Conservation (phyloP, 495 filamentous ascomycete species). For the Oidiodendron maius region DNA sequence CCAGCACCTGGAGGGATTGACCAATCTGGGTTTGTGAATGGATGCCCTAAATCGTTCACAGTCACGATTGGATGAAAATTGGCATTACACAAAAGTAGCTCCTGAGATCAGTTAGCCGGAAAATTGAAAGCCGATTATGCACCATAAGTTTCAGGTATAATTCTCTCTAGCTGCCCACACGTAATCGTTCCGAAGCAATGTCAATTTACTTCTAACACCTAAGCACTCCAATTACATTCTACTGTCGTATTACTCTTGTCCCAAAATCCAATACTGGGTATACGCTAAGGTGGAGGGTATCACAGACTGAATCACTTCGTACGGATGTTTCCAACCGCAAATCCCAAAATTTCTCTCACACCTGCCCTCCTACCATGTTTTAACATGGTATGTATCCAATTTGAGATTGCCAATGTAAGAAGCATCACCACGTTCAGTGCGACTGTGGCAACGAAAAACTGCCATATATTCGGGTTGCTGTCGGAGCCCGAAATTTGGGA, state of each 20-base stretch:
- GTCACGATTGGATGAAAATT: constrained; percentile 16
- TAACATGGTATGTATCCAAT: constrained; percentile 17
- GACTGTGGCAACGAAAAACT: constrained; percentile 22
- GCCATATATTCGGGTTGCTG: constrained; percentile 23
- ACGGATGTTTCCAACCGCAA: constrained; percentile 11
- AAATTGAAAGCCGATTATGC: no score
- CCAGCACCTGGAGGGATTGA: constrained; percentile 48
- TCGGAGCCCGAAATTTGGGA: constrained; percentile 16
- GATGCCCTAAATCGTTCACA: constrained; percentile 11
- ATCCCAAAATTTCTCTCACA: constrained; percentile 15
- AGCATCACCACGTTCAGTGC: constrained; percentile 18
- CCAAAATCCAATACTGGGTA: no score
- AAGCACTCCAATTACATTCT: no score
- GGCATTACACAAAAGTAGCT: no score
- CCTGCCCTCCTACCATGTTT: constrained; percentile 12
- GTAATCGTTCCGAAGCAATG: no score
- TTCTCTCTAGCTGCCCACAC: no score
- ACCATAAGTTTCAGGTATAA: no score
- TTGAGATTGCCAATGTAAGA: constrained; percentile 6
- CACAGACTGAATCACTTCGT: neutral
- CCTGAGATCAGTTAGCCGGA: no score
- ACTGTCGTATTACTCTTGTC: no score
- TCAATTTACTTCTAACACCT: no score
- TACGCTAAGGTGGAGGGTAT: no score
- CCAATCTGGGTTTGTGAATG: constrained; percentile 45